Percentiles rank a stretch among this genome's conserved stretches.
These are phyloP conservation scores for Talaromyces sp. DNA, from an alignment of 2,329 filamentous ascomycete species.

Conservation along the genomic window DNA sequence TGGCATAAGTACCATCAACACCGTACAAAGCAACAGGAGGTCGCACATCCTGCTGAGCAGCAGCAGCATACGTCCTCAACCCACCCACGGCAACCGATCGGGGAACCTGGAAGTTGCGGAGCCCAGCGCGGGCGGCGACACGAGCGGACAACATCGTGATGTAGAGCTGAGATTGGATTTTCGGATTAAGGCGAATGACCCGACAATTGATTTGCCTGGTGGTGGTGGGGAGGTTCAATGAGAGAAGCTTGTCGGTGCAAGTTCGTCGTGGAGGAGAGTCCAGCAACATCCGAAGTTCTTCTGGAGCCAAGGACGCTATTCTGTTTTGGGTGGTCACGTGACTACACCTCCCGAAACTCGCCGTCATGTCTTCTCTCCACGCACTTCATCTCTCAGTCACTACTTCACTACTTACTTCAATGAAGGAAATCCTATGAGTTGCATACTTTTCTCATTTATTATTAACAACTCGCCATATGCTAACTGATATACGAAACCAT, in stretches of 20 bases:
- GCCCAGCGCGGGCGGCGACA: slow-evolving; percentile 48
- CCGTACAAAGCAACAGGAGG: slow-evolving; percentile 89
- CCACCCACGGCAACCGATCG: slow-evolving; percentile 38
- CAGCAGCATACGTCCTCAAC: slow-evolving; percentile 68
- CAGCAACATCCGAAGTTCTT: slow-evolving; percentile 14
- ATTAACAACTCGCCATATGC: no score
- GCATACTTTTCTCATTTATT: no score
- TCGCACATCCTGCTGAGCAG: slow-evolving; percentile 61
- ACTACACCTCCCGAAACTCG: slow-evolving; percentile 6
- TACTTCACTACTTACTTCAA: no score
- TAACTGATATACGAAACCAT: no score
- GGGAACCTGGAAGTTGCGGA: slow-evolving; percentile 40
- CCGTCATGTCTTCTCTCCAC: slow-evolving; percentile 4
- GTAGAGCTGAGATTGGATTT: no score
- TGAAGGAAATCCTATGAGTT: no score
- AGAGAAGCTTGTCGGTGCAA: neutral
- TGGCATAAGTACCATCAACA: slow-evolving; percentile 96
- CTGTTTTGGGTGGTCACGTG: slow-evolving; percentile 7
- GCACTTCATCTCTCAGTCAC: no score
- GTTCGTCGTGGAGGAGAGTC: slow-evolving; percentile 10
- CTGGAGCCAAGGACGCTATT: neutral
- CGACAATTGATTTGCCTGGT: neutral
- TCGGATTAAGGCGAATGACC: neutral
- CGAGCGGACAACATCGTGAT: slow-evolving; percentile 53
- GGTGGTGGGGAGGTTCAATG: slow-evolving; percentile 2